These are phyloP conservation scores for Benincasa hispida DNA, from an alignment of 306 rosid genomes.

Conservation along the genomic window DNA sequence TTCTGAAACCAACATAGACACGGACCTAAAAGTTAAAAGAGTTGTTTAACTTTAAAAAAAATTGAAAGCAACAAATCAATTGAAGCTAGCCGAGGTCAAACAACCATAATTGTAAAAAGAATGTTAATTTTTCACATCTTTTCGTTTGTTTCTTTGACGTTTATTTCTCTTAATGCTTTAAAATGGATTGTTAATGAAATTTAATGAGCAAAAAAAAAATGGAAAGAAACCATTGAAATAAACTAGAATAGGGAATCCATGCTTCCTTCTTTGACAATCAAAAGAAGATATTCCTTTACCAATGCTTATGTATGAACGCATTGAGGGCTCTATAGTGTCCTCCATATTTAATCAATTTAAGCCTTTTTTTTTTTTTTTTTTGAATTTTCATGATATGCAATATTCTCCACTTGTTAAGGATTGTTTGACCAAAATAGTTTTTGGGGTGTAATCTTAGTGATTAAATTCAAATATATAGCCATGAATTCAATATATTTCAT, in stretches of 20 bases:
- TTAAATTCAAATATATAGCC: neutral
- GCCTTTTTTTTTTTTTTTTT: neutral
- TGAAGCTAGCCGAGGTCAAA: neutral
- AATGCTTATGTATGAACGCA: neutral
- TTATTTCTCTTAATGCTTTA: neutral
- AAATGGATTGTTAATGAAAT: neutral
- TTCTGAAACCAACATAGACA: too few species aligned
- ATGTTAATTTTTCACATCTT: neutral
- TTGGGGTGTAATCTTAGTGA: neutral
- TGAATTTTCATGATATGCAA: neutral
- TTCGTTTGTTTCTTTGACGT: neutral
- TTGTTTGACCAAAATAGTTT: neutral
- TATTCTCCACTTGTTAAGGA: neutral
- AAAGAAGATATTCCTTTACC: slow-evolving; percentile 54
- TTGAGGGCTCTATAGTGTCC: neutral
- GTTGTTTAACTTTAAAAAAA: neutral
- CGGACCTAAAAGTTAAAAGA: too few species aligned
- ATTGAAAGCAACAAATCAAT: neutral
- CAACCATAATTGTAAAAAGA: neutral
- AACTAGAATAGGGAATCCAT: slow-evolving; percentile 57
- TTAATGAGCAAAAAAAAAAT: neutral
- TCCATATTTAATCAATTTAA: neutral
- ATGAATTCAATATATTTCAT: neutral
- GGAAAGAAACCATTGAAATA: neutral
- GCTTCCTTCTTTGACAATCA: slow-evolving; percentile 83